phyloP scores from a whole-genome alignment of 257 asterid species.

The Phtheirospermum japonicum region DNA sequence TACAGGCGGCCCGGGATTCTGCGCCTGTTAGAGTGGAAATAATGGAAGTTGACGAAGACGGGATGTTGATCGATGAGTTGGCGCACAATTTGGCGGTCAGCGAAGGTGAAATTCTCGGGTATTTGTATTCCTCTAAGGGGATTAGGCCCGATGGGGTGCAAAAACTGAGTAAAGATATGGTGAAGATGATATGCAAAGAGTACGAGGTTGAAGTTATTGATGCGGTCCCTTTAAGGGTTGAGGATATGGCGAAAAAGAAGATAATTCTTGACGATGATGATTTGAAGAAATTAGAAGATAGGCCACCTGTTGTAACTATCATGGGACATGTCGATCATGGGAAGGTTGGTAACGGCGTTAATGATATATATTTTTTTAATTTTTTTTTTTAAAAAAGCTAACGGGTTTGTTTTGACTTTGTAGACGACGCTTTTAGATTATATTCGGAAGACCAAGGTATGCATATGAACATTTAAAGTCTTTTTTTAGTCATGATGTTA shows the following conservation, averaged over 20 bases:
- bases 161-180: conserved; percentile 87
- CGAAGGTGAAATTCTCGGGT: conserved; percentile 89
- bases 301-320: conserved; percentile 93
- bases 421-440: conserved; percentile 96
- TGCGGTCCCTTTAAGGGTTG: conserved; percentile 60
- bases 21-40: conserved; percentile 86
- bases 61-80: conserved; percentile 83
- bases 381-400: conserved; percentile 10
- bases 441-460: conserved; percentile 81
- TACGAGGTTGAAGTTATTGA: conserved; percentile 89
- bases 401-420: conserved; percentile 28
- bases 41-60: conserved; percentile 89
- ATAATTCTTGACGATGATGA: conserved; percentile 75
- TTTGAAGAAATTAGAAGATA: conserved; percentile 65
- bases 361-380: neutral
- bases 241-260: conserved; percentile 91
- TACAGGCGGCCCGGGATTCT: conserved; percentile 85
- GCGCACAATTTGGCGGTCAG: conserved; percentile 73
- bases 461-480: neutral
- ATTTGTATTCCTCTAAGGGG: conserved; percentile 58
- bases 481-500: conserved; percentile 11
- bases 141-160: conserved; percentile 95
- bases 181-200: conserved; percentile 85
- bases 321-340: conserved; percentile 99
- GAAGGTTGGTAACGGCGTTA: conserved; percentile 51